A percentile compares a stretch with the other conserved stretches of the same genome.
Conservation (phyloP, 2,329 filamentous ascomycete genomes). For the Ascochyta fabae region DNA sequence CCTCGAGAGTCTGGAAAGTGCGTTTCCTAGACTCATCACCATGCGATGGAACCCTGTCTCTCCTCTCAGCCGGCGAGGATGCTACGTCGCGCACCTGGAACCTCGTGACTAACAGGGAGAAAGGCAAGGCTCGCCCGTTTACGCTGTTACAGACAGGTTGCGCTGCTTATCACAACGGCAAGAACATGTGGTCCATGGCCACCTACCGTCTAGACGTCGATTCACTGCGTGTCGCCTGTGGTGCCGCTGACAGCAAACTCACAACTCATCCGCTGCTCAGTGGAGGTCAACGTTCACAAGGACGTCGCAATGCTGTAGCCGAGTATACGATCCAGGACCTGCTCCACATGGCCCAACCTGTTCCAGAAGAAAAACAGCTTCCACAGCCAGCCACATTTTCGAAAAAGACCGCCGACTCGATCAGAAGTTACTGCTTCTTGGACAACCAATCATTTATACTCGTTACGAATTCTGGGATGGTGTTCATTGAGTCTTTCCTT, state of each 20-base stretch:
- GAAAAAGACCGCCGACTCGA: conserved; percentile 44
- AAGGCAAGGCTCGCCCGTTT: conserved; percentile 19
- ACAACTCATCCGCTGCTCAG: conserved; percentile 27
- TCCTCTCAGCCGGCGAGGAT: conserved; percentile 88
- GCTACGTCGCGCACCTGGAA: conserved; percentile 76
- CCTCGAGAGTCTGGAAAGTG: conserved; percentile 88
- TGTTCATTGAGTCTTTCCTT: conserved; percentile 54
- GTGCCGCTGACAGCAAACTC: conserved; percentile 81
- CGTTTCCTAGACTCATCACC: conserved; percentile 61
- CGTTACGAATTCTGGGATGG: conserved; percentile 64
- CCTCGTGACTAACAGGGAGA: conserved; percentile 17
- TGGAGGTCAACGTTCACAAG: neutral
- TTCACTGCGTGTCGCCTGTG: conserved; percentile 48
- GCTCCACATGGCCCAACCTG: conserved; percentile 17
- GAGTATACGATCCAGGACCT: conserved; percentile 41
- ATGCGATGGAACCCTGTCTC: conserved; percentile 47
- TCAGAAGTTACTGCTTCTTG: conserved; percentile 70
- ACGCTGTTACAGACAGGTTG: conserved; percentile 61
- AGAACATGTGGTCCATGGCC: conserved; percentile 80
- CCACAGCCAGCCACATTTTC: conserved; percentile 23
- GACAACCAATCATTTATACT: conserved; percentile 60
- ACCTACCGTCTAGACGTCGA: conserved; percentile 11
- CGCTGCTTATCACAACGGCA: conserved; percentile 76
- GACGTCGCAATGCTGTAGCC: conserved; percentile 3
- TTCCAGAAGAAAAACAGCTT: neutral